Evolutionary conservation across 257 asterid species (phyloP).

Genomic region (Salvia splendens): DNA sequence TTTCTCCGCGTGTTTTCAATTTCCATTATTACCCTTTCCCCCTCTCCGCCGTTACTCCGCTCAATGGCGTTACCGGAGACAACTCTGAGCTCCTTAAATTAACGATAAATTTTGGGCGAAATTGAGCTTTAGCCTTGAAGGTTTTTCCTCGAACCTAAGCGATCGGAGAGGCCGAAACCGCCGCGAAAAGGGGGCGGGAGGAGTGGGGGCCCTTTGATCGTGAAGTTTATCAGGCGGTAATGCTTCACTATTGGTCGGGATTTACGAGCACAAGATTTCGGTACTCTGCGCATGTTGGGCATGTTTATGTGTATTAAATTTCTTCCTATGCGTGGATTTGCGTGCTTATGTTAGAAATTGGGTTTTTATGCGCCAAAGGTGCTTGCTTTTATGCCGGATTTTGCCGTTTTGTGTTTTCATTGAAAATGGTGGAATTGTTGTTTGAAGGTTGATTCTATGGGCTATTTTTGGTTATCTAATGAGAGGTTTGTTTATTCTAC

Average conservation of each 20-base stretch:
- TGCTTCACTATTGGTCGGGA: conserved; percentile 44
- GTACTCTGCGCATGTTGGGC: conserved; percentile 34
- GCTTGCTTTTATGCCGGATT: conserved; percentile 30
- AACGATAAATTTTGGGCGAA: neutral
- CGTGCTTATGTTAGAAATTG: conserved; percentile 24
- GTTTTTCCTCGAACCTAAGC: conserved; percentile 32
- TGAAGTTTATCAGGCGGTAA: conserved; percentile 46
- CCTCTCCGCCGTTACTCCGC: conserved; percentile 31
- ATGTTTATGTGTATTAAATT: neutral
- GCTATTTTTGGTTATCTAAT: conserved; percentile 20
- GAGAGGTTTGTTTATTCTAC: conserved; percentile 6
- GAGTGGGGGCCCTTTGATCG: conserved; percentile 46
- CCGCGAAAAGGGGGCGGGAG: conserved; percentile 29
- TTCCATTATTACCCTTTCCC: conserved; percentile 33
- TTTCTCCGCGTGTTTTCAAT: conserved; percentile 15
- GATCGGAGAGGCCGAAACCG: conserved; percentile 37
- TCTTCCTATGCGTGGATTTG: neutral
- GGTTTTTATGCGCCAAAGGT: conserved; percentile 30
- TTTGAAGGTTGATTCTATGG: conserved; percentile 19
- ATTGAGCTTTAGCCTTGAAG: conserved; percentile 12
- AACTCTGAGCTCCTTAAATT: conserved; percentile 19
- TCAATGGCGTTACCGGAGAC: conserved; percentile 30
- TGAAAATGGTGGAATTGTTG: conserved; percentile 16
- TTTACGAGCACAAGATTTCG: conserved; percentile 65
- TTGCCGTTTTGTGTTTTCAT: conserved; percentile 15